Evolutionary conservation across 805 yeast genomes (phyloP).

Genomic region (Komagataella kurtzmanii): DNA sequence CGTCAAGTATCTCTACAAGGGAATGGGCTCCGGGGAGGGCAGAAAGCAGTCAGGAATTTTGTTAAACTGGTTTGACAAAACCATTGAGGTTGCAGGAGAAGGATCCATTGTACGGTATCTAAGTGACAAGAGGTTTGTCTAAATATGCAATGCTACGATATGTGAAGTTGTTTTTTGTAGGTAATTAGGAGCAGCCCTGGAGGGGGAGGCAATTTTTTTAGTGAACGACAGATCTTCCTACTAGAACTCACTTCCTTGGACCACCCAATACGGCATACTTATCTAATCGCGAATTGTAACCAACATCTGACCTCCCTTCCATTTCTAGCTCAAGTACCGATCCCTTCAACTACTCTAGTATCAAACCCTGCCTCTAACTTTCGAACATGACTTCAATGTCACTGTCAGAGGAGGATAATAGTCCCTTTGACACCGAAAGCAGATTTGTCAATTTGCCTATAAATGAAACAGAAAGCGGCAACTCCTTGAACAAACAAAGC

Average conservation of each 20-base stretch:
- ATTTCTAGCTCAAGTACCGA: background rate
- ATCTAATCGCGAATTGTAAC: background rate
- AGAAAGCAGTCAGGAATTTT: slow-evolving; percentile 79
- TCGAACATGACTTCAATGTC: background rate
- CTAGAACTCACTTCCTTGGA: background rate
- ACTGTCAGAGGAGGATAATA: background rate
- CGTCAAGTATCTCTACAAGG: slow-evolving; percentile 74
- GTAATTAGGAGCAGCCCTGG: background rate
- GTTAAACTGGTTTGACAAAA: slow-evolving; percentile 86
- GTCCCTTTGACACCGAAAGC: background rate
- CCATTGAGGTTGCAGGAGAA: slow-evolving; percentile 72
- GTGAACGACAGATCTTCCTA: background rate
- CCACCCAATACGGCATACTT: background rate
- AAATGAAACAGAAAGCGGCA: background rate
- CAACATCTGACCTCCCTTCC: background rate
- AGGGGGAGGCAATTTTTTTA: background rate
- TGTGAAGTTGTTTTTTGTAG: background rate
- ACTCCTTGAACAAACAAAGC: background rate
- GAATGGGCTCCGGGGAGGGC: slow-evolving; percentile 67
- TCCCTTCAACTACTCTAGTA: background rate
- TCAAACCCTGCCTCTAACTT: background rate
- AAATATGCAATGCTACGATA: background rate
- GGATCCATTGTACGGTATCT: slow-evolving; percentile 82
- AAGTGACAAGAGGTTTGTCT: slow-evolving; percentile 35
- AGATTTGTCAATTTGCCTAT: background rate